Base-by-base conservation (phyloP, 2,329 filamentous ascomycete species). In the Trichophyton schoenleinii region DNA sequence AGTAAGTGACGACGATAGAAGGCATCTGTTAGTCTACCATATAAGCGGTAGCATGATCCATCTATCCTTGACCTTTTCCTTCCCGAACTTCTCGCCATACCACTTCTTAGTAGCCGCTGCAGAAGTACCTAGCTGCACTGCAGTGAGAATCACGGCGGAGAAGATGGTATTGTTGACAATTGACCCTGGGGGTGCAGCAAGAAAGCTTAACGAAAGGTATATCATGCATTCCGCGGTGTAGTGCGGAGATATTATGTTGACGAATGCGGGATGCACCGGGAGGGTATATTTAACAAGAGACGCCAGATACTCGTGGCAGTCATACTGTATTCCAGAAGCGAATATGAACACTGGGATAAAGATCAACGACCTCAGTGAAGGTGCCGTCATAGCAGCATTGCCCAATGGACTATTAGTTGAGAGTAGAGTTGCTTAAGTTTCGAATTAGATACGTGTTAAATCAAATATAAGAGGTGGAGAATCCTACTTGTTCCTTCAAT, bases 201-300 rank as follows among this genome's bases (percentile, higher is more conserved):
- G 72, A 53, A 94, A 74, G 2, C 89, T 82, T 65, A 99, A 75
- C n/a, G 87, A 81, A 20, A 91, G 70, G 71, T 99, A 97, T 62
- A 96, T 83, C 46, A 87, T 71, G 70, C 89, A 91, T 75, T 97
- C 94, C 69, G 87, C 89, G 2, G 88, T 88, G 73, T 97, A 99
- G 74, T 99, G 94, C 18, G 94, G 91, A 67, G 88, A 95, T 44
- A 96, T 75, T 22, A 95, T 73, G 62, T 80, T 78, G 52, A 78
- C 78, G 73, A 97, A 99, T 62, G 87, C 75, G 2, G 86, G 85
- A 63, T 87, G 81, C 1, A 81, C 77, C 0, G 92, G 92, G 25
- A 97, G 79, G 9, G 87, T 88, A 74, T 99, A 97, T 70, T 91
- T 92, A 70, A 84, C 83, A 63, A 94, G 75, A 44, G 81, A 81